phyloP scores from a whole-genome alignment of 352 stramenopile genomes.

The Pythium aristosporum region DNA sequence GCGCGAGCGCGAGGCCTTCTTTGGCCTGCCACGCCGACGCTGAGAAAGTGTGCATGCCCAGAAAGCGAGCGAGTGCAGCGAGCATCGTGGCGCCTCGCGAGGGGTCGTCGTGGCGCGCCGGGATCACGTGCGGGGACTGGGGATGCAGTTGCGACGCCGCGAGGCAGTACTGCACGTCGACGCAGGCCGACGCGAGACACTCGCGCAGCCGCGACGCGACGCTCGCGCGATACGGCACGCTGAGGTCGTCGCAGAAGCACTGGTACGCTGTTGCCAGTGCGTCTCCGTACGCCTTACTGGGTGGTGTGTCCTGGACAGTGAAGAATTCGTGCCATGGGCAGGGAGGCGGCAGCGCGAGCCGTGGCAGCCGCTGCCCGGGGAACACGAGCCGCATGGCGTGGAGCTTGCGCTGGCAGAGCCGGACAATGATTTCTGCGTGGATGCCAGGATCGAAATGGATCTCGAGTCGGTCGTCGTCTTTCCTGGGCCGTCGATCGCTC shows the following conservation, averaged over 20 bases:
- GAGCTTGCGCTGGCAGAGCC: slow-evolving; percentile 52
- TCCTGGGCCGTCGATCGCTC: neutral
- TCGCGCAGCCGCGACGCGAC: slow-evolving; percentile 48
- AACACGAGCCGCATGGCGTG: slow-evolving; percentile 50
- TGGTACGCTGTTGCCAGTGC: slow-evolving; percentile 50
- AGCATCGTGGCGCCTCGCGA: neutral
- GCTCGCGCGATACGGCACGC: slow-evolving; percentile 44
- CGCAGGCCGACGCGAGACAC: slow-evolving; percentile 37
- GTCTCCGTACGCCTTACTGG: slow-evolving; percentile 22
- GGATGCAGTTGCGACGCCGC: slow-evolving; percentile 19
- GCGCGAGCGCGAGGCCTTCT: slow-evolving; percentile 48
- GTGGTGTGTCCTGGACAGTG: slow-evolving; percentile 3
- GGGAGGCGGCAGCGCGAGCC: slow-evolving; percentile 33
- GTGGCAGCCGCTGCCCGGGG: slow-evolving; percentile 33
- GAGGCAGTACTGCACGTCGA: slow-evolving; percentile 72
- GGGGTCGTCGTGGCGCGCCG: neutral
- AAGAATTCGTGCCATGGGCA: slow-evolving; percentile 64
- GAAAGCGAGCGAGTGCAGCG: neutral
- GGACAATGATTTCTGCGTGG: slow-evolving; percentile 51
- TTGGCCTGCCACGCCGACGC: slow-evolving; percentile 24
- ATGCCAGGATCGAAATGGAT: slow-evolving; percentile 61
- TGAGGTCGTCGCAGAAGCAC: slow-evolving; percentile 62
- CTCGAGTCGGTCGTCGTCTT: neutral
- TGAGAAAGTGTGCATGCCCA: slow-evolving; percentile 12
- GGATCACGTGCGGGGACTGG: slow-evolving; percentile 3